Conservation (phyloP, 2,329 filamentous ascomycete species). For the Blastomyces percursus region DNA sequence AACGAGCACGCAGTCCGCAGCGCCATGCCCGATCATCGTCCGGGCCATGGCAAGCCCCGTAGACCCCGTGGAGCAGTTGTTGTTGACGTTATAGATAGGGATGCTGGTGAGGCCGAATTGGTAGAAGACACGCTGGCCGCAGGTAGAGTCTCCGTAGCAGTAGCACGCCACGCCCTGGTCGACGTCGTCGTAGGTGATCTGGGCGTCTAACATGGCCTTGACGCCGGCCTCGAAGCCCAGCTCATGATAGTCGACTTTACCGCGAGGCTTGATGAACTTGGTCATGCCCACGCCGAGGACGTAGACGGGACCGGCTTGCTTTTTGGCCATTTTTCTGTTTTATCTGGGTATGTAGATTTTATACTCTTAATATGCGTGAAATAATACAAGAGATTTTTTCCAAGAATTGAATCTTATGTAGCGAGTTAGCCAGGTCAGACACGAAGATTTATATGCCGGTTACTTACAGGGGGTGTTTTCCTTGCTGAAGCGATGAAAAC, state of each 20-base stretch:
- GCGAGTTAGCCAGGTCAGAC: background rate
- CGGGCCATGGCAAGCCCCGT: constrained; percentile 79
- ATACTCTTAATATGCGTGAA: background rate
- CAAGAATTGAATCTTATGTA: background rate
- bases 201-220: constrained; percentile 64
- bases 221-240: constrained; percentile 86
- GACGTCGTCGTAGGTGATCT: constrained; percentile 94
- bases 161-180: constrained; percentile 95
- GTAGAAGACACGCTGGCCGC: constrained; percentile 94
- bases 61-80: constrained; percentile 95
- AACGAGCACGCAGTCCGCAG: constrained; percentile 77
- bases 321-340: constrained; percentile 39
- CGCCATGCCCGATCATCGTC: constrained; percentile 66
- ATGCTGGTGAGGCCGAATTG: constrained; percentile 97
- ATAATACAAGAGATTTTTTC: background rate
- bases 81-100: constrained; percentile 96
- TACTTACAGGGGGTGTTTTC: background rate
- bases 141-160: constrained; percentile 92
- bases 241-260: constrained; percentile 89
- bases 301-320: constrained; percentile 53
- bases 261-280: constrained; percentile 95
- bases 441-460: background rate
- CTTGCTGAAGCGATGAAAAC: background rate
- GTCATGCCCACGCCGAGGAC: constrained; percentile 97
- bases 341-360: constrained; percentile 16